These are phyloP conservation scores for Microbotryum scabiosae DNA, from an alignment of 1,284 basidiomycete species.

Conservation along the genomic window DNA sequence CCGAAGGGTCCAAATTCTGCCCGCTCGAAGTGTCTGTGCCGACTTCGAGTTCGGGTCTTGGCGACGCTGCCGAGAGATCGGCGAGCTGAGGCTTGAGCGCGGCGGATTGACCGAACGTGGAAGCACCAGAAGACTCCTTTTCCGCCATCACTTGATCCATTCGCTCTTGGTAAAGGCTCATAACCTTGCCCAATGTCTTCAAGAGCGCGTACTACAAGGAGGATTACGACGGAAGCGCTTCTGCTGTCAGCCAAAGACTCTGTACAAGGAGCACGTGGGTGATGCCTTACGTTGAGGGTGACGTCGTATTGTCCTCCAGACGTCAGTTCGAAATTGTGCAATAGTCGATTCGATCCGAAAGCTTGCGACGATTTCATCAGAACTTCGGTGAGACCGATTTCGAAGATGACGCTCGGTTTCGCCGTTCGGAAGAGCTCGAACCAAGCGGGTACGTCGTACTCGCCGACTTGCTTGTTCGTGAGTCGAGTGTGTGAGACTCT, in stretches of 20 bases:
- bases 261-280: too few relatives aligned
- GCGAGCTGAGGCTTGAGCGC: neutral
- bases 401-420: conserved; percentile 21
- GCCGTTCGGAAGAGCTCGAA: conserved; percentile 17
- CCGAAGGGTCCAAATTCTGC: neutral
- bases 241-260: neutral
- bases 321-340: conserved; percentile 22
- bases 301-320: conserved; percentile 24
- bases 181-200: conserved; percentile 6
- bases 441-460: conserved; percentile 20
- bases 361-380: conserved; percentile 20
- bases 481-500: conserved; percentile 15
- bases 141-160: conserved; percentile 3
- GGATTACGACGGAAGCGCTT: too few relatives aligned
- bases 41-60: neutral
- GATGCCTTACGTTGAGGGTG: conserved; percentile 18
- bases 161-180: conserved; percentile 2
- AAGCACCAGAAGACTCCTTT: neutral
- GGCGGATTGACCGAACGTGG: neutral
- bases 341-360: conserved; percentile 2
- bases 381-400: conserved; percentile 17
- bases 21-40: neutral
- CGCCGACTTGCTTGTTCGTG: conserved; percentile 13
- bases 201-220: conserved; percentile 9
- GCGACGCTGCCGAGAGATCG: neutral